Conservation (phyloP, 345 rosid genomes). For the Hevea brasiliensis region DNA sequence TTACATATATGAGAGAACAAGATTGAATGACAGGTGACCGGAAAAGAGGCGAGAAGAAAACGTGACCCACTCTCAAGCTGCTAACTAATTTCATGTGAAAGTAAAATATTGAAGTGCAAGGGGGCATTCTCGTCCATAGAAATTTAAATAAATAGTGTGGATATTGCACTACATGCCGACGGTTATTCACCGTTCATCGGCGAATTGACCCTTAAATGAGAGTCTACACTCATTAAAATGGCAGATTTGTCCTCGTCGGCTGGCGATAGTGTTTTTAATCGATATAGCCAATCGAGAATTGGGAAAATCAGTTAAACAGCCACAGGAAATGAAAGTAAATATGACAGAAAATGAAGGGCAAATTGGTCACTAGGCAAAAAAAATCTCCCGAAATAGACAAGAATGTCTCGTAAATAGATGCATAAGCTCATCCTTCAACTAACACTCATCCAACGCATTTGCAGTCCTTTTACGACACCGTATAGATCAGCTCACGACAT, state of each 20-base stretch:
- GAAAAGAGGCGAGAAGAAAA: conserved; percentile 44
- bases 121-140: conserved; percentile 18
- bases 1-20: not conserved
- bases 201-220: not conserved
- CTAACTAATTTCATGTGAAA: conserved; percentile 23
- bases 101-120: not conserved
- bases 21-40: conserved; percentile 30
- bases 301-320: not conserved
- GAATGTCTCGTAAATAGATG: conserved; percentile 14
- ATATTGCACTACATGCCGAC: not conserved
- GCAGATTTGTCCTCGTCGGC: conserved; percentile 19
- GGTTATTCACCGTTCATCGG: conserved; percentile 11
- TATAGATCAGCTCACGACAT: conserved; percentile 22
- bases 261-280: not conserved
- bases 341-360: conserved; percentile 2
- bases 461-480: not conserved
- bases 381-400: not conserved
- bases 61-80: conserved; percentile 31
- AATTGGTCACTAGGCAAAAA: conserved; percentile 1
- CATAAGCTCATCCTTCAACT: not conserved
- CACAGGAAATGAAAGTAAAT: not conserved
- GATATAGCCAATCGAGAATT: not conserved
- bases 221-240: not conserved
- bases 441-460: conserved; percentile 6
- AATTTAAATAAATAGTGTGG: not conserved